Conservation (phyloP, 2,329 filamentous ascomycete genomes). For the Claviceps monticola region DNA sequence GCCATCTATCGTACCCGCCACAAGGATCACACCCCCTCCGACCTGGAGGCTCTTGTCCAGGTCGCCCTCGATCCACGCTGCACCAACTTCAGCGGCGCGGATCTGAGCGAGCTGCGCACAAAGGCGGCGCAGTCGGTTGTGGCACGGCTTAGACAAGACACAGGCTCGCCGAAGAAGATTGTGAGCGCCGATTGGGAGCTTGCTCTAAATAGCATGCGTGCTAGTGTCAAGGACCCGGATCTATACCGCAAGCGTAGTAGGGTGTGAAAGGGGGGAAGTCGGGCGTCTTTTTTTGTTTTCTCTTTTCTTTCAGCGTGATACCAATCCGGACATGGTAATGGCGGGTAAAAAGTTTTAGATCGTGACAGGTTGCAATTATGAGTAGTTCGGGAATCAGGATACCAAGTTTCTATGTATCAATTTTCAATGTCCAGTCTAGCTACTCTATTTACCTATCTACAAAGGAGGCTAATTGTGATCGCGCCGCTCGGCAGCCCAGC, state of each 20-base stretch:
- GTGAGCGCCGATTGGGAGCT: slow-evolving; percentile 36
- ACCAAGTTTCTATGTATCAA: too few relatives aligned
- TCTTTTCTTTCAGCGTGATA: neutral
- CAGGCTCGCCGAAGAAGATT: slow-evolving; percentile 13
- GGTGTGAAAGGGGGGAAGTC: slow-evolving; percentile 9
- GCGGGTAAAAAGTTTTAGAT: too few relatives aligned
- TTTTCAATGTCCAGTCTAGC: too few relatives aligned
- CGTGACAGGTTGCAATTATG: too few relatives aligned
- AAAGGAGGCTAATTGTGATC: too few relatives aligned
- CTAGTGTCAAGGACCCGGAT: slow-evolving; percentile 34
- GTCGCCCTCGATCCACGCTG: slow-evolving; percentile 58
- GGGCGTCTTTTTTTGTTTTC: too few relatives aligned
- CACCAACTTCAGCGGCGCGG: slow-evolving; percentile 60
- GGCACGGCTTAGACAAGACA: slow-evolving; percentile 21
- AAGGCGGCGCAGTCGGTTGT: slow-evolving; percentile 40
- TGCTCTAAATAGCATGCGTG: slow-evolving; percentile 32
- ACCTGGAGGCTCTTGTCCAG: slow-evolving; percentile 39
- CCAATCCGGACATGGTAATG: too few relatives aligned
- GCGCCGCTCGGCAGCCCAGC: too few relatives aligned
- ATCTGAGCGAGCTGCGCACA: slow-evolving; percentile 33
- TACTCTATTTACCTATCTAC: too few relatives aligned
- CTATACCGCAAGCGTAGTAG: slow-evolving; percentile 27
- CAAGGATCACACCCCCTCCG: slow-evolving; percentile 25
- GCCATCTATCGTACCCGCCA: slow-evolving; percentile 44
- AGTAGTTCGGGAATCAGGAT: too few relatives aligned